A percentile compares a stretch with the other conserved stretches of the same genome.
These are phyloP conservation scores for Buxus sempervirens DNA, from an alignment of 164 flowering plant species.

Conservation along the genomic window DNA sequence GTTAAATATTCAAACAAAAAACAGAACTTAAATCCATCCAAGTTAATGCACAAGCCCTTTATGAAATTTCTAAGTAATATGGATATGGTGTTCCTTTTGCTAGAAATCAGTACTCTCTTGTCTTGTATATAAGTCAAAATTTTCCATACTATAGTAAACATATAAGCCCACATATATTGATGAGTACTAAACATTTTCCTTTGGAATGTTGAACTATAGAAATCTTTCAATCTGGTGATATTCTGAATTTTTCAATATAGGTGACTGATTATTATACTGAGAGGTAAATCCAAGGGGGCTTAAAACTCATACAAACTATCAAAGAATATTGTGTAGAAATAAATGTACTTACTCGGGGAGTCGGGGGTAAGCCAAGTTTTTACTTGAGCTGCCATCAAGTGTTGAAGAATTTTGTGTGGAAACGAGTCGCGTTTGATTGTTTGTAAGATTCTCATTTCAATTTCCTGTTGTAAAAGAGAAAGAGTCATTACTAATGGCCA, in stretches of 20 bases:
- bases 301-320: background rate
- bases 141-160: too few species aligned
- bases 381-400: background rate
- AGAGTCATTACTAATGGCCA: background rate
- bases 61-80: too few species aligned
- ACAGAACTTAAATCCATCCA: too few species aligned
- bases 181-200: too few species aligned
- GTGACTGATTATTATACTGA: background rate
- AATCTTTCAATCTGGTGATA: background rate
- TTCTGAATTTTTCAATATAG: background rate
- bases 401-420: background rate
- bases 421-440: background rate
- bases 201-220: too few species aligned
- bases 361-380: too few species aligned
- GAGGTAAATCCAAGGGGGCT: background rate
- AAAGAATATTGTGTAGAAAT: background rate
- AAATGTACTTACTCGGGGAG: too few species aligned
- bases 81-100: background rate
- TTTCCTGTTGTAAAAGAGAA: background rate
- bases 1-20: too few species aligned
- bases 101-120: background rate
- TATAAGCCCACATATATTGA: background rate
- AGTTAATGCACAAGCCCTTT: too few species aligned
- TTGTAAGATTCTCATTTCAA: background rate
- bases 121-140: background rate